Percentiles rank a stretch among this genome's conserved stretches.
These are phyloP conservation scores for carrot (Daucus carota) DNA, from an alignment of 129 eudicot species.

Conservation along the genomic window DNA sequence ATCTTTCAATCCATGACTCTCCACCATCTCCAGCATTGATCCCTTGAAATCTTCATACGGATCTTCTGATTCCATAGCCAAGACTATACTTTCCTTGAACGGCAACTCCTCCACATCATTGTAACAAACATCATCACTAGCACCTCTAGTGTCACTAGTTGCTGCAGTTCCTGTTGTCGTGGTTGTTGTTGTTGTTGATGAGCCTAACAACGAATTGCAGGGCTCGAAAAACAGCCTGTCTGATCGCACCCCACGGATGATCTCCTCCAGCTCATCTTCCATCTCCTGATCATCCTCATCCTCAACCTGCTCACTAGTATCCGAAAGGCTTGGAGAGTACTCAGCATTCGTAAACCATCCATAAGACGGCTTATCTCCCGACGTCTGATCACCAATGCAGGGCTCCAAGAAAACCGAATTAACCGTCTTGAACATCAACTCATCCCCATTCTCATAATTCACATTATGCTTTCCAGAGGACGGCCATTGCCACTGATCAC, in stretches of 20 bases:
- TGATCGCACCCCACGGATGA: constrained; percentile 51
- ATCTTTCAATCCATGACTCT: constrained; percentile 52
- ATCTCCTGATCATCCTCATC: neutral
- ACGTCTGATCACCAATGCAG: constrained; percentile 30
- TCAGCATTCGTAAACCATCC: constrained; percentile 48
- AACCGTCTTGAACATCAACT: constrained; percentile 65
- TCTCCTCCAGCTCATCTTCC: constrained; percentile 36
- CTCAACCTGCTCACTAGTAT: neutral
- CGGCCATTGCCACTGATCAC: constrained; percentile 40
- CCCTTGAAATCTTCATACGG: constrained; percentile 78
- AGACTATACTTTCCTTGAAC: constrained; percentile 53
- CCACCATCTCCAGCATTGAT: constrained; percentile 96
- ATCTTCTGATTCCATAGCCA: constrained; percentile 64
- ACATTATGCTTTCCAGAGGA: constrained; percentile 60
- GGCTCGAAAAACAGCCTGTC: constrained; percentile 72
- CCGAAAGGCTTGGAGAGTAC: constrained; percentile 48
- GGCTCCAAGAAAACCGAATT: constrained; percentile 64
- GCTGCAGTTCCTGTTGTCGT: neutral
- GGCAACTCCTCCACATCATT: constrained; percentile 18
- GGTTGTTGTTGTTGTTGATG: neutral
- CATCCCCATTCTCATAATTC: constrained; percentile 10
- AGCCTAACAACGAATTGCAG: neutral
- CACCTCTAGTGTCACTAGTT: neutral
- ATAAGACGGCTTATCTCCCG: constrained; percentile 27
- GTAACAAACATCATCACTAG: neutral